Conservation (phyloP, 2,329 filamentous ascomycete genomes). For the Setomelanomma holmii region DNA sequence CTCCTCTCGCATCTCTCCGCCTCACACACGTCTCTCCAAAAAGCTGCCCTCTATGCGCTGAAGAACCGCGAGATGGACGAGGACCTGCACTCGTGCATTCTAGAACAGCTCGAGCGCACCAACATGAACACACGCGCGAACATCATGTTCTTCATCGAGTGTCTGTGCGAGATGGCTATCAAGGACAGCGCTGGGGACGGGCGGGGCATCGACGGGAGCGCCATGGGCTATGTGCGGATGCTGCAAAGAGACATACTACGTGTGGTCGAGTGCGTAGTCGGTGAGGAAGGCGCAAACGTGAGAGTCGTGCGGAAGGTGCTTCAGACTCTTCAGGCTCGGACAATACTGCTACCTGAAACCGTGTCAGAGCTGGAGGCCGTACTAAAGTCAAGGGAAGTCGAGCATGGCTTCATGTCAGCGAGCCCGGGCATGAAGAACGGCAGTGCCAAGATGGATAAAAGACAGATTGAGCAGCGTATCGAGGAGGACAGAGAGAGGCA, state of each 20-base stretch:
- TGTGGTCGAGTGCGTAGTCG: slow-evolving; percentile 93
- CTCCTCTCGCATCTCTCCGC: slow-evolving; percentile 92
- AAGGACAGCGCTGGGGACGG: slow-evolving; percentile 76
- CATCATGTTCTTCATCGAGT: slow-evolving; percentile 99
- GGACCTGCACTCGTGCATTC: slow-evolving; percentile 94
- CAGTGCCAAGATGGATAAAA: slow-evolving; percentile 71
- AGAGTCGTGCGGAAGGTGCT: slow-evolving; percentile 88
- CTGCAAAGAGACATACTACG: slow-evolving; percentile 91
- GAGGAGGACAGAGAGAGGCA: slow-evolving; percentile 96
- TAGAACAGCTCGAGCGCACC: slow-evolving; percentile 93
- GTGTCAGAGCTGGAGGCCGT: slow-evolving; percentile 83
- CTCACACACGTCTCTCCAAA: slow-evolving; percentile 85
- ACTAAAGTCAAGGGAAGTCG: slow-evolving; percentile 76
- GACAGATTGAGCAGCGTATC: slow-evolving; percentile 92
- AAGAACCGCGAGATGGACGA: slow-evolving; percentile 95
- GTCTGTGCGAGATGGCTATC: slow-evolving; percentile 85
- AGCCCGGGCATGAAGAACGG: slow-evolving; percentile 43
- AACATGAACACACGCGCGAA: slow-evolving; percentile 98
- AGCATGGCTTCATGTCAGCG: slow-evolving; percentile 34
- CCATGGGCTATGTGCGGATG: slow-evolving; percentile 87
- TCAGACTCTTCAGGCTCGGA: slow-evolving; percentile 71
- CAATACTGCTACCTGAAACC: slow-evolving; percentile 75
- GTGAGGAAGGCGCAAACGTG: slow-evolving; percentile 86
- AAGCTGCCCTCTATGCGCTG: slow-evolving; percentile 92
- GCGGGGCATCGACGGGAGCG: slow-evolving; percentile 68